Evolutionary conservation across 495 filamentous ascomycete species (phyloP), one percentile per base, ranked within the genome.

Genomic region (Poronia punctata): DNA sequence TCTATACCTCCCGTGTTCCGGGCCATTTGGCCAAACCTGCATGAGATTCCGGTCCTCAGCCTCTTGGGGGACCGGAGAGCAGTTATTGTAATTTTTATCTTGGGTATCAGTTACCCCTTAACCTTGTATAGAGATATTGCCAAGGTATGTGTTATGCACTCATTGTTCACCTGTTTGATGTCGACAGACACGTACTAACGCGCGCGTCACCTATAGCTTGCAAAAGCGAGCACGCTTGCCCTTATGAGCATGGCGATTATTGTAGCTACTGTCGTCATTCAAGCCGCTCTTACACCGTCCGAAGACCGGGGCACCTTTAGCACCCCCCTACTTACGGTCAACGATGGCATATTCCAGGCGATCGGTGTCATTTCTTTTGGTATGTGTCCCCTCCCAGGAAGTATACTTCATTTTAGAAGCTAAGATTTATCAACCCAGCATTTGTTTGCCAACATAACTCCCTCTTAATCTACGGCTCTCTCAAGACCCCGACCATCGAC

Each of bases 301-400:
- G 82, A 87, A 33, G 70, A 74, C 5, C 73, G 79, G 44, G 93
- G 92, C 11, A 66, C 72, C 21, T 72, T 95, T 34, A 75, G 70
- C 39, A 75, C 46, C 61, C 67, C 76, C 9, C 52, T 86, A 28
- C 59, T 95, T 32, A 72, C 82, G 3, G 67, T 96, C 49, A 88
- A 90, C 52, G 71, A 74, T 38, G 93, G 89, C 20, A 79, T 98
- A 32, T 93, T 96, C 51, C 88, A 95, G 60, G 90, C 92, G 11
- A 84, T 97, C 48, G 92, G 93, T 15, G 90, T 97, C 26, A 98
- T 98, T 50, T 95, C 90, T 3, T 98, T 98, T 67, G 87, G 84
- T 89, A 72, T 30, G 77, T 28, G 14, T 29, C 12, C 11, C 15
- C 22, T 23, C 15, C 24, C 36, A 42, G 22, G 5, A 19, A 32